phyloP scores from a whole-genome alignment of 2,329 filamentous ascomycete genomes.

The Calycina marina region DNA sequence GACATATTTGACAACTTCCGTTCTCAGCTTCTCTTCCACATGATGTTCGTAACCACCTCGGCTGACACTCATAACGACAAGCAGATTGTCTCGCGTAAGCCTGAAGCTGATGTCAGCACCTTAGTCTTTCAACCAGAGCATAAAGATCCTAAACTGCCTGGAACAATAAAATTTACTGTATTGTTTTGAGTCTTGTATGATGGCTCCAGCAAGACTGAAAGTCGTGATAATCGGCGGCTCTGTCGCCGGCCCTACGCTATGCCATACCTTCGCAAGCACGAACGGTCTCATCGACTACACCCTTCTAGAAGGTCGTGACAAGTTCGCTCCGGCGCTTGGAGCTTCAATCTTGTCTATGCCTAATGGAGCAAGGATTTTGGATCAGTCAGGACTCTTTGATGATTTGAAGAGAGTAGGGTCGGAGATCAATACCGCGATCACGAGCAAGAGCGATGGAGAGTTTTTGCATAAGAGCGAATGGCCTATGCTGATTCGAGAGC shows the following conservation, averaged over 20 bases:
- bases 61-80: too few species aligned
- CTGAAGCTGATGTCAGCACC: too few species aligned
- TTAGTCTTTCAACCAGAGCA: too few species aligned
- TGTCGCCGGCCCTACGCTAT: conserved; percentile 31
- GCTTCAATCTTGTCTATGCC: conserved; percentile 32
- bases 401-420: conserved; percentile 4
- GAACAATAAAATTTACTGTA: too few species aligned
- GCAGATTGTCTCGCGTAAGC: too few species aligned
- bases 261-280: conserved; percentile 29
- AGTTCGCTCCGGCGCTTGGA: conserved; percentile 31
- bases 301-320: conserved; percentile 29
- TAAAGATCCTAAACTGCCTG: too few species aligned
- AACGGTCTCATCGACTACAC: conserved; percentile 32
- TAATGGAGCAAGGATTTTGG: conserved; percentile 30
- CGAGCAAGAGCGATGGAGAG: conserved; percentile 6
- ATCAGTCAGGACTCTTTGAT: conserved; percentile 30
- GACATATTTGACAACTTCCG: too few species aligned
- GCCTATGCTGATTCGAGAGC: conserved; percentile 8
- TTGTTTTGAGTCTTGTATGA: too few species aligned
- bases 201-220: conserved; percentile 12
- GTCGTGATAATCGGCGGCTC: conserved; percentile 36
- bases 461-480: conserved; percentile 6
- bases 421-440: conserved; percentile 4
- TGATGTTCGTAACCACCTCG: too few species aligned
- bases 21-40: too few species aligned